A percentile compares a stretch with the other conserved stretches of the same genome.
phyloP scores from a whole-genome alignment of 768 basidiomycete species.

The Podaxis pistillaris region DNA sequence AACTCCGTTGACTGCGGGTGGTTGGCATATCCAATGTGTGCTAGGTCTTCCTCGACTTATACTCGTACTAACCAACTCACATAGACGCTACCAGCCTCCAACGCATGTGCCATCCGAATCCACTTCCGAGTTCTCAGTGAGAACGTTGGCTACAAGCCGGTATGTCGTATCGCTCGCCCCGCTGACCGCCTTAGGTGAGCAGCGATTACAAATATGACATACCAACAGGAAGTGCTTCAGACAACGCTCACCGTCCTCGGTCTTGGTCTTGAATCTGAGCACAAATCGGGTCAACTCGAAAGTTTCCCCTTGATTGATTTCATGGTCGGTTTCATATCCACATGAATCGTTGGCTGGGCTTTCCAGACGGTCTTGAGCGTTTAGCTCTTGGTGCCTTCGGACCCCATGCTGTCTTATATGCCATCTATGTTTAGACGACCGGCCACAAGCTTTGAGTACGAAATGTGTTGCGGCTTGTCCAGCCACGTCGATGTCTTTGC shows the following conservation, averaged over 20 bases:
- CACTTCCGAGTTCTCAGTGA: conserved; percentile 67
- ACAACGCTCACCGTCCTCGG: conserved; percentile 37
- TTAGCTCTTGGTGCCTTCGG: conserved; percentile 56
- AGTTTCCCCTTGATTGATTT: conserved; percentile 75
- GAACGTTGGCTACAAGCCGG: conserved; percentile 78
- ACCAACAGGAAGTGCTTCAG: not conserved
- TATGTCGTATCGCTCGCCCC: conserved; percentile 77
- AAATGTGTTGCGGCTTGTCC: too few species aligned
- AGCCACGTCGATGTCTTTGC: too few species aligned
- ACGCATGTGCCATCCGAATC: conserved; percentile 55
- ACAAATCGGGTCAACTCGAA: conserved; percentile 81
- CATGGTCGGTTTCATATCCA: conserved; percentile 65
- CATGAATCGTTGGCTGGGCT: conserved; percentile 73
- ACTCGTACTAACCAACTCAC: conserved; percentile 24
- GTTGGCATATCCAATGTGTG: conserved; percentile 32
- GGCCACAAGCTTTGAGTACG: too few species aligned
- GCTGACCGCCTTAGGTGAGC: conserved; percentile 39
- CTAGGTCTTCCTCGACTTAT: not conserved
- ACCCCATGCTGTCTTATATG: conserved; percentile 26
- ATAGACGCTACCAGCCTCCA: conserved; percentile 69
- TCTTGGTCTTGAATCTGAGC: conserved; percentile 72
- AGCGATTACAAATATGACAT: not conserved
- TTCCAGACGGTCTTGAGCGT: conserved; percentile 60
- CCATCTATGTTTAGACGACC: too few species aligned
- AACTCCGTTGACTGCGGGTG: conserved; percentile 41